phyloP scores from a whole-genome alignment of 2,329 filamentous ascomycete genomes.

The Rutstroemia sp. region DNA sequence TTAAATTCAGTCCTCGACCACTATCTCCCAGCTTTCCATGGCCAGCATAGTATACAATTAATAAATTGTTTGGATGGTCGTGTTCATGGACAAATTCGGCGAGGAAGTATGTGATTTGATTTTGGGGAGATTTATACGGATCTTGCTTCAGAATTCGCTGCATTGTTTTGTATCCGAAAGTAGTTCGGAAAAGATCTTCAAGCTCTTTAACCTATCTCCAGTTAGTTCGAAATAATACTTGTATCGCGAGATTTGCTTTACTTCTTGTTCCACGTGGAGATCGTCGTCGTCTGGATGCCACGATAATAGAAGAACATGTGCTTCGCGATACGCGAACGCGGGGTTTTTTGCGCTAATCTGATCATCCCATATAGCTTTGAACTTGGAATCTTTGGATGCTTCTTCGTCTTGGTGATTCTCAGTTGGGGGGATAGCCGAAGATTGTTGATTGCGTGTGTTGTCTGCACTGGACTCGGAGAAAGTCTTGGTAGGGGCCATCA shows the following conservation, averaged over 20 bases:
- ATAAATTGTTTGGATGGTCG: not conserved
- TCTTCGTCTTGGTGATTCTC: not conserved
- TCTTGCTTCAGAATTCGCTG: not conserved
- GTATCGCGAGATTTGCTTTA: not conserved
- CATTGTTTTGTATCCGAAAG: not conserved
- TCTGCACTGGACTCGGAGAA: not conserved
- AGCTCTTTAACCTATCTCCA: not conserved
- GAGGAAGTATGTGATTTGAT: not conserved
- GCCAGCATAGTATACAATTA: constrained; percentile 3
- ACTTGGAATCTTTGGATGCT: not conserved
- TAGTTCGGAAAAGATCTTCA: not conserved
- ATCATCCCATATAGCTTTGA: not conserved
- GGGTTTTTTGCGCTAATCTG: not conserved
- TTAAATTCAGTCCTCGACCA: not conserved
- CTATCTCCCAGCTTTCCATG: not conserved
- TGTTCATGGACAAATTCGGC: not conserved
- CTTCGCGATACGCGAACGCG: not conserved
- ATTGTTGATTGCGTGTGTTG: too few species aligned
- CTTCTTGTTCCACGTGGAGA: not conserved
- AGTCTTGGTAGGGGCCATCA: not conserved
- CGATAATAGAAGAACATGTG: not conserved
- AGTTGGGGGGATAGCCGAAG: not conserved
- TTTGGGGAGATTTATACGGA: not conserved
- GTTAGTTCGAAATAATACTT: not conserved
- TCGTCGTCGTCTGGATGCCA: constrained; percentile 4